Percentiles rank a stretch among this genome's conserved stretches.
Conservation (phyloP, 2,329 filamentous ascomycete species). For the Tolypocladium ophioglossoides region DNA sequence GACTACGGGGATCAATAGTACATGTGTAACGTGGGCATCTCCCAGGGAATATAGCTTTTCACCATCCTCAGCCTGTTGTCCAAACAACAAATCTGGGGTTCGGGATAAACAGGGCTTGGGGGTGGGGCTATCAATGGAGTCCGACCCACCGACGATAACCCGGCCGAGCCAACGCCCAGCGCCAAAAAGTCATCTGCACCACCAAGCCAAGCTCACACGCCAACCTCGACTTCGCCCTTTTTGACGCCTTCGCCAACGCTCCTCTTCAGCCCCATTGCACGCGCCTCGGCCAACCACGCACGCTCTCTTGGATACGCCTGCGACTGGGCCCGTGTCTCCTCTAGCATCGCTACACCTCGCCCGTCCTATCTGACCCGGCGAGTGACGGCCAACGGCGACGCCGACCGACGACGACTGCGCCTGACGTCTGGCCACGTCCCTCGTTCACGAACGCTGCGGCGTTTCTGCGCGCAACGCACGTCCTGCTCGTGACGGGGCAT, state of each 20-base stretch:
- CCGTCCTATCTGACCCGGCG: background rate
- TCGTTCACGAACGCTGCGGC: background rate
- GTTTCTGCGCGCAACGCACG: background rate
- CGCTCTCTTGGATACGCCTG: background rate
- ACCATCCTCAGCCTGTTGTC: background rate
- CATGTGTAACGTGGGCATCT: background rate
- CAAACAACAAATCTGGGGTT: background rate
- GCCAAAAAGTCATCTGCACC: background rate
- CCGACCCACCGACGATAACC: conserved; percentile 1
- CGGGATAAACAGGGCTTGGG: background rate
- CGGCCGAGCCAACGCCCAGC: background rate
- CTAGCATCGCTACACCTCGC: background rate
- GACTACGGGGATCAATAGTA: background rate
- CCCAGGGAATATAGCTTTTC: background rate
- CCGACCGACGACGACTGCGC: background rate
- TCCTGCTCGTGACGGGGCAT: background rate
- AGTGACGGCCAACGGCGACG: background rate
- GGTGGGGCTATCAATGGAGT: background rate
- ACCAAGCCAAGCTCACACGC: background rate
- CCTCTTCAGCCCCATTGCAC: background rate
- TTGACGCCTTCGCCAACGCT: background rate
- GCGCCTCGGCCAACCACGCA: background rate
- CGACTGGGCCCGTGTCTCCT: background rate
- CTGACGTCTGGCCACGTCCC: background rate
- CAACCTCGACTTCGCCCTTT: background rate